Conservation (phyloP, 1,284 basidiomycete genomes). For the Lentinula novae-zelandiae region DNA sequence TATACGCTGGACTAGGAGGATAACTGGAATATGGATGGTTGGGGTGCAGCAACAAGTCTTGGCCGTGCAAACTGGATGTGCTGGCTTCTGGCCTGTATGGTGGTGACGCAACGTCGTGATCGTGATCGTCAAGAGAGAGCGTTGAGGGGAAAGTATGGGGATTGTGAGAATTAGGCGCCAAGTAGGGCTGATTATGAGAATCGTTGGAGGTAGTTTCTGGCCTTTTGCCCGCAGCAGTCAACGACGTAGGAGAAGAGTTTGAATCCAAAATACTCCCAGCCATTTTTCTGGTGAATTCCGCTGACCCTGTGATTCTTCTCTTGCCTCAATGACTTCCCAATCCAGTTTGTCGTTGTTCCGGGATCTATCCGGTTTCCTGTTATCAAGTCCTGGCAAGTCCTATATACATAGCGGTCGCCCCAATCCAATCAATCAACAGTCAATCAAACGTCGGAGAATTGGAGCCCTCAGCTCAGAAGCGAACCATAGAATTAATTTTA, state of each 20-base stretch:
- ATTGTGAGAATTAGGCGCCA: neutral
- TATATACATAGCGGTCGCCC: neutral
- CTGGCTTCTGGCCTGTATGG: constrained; percentile 12
- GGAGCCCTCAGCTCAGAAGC: neutral
- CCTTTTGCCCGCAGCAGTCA: neutral
- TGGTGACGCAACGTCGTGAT: constrained; percentile 13
- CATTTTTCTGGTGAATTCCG: neutral
- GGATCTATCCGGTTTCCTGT: neutral
- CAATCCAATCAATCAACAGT: neutral
- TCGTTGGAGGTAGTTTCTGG: neutral
- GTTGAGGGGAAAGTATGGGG: constrained; percentile 3
- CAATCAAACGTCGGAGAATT: neutral
- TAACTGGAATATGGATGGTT: constrained; percentile 14
- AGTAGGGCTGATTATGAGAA: neutral
- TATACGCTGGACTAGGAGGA: constrained; percentile 23
- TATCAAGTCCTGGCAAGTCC: neutral
- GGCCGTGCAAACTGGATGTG: constrained; percentile 7
- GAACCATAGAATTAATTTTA: neutral
- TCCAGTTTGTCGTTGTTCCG: neutral
- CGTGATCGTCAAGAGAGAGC: constrained; percentile 1
- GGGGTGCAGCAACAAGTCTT: constrained; percentile 1
- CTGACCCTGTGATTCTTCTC: neutral
- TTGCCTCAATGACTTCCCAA: neutral
- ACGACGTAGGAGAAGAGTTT: neutral
- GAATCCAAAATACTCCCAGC: neutral